These are phyloP conservation scores for Podila verticillata DNA, from an alignment of 192 early-diverging fungal genomes.

Conservation along the genomic window DNA sequence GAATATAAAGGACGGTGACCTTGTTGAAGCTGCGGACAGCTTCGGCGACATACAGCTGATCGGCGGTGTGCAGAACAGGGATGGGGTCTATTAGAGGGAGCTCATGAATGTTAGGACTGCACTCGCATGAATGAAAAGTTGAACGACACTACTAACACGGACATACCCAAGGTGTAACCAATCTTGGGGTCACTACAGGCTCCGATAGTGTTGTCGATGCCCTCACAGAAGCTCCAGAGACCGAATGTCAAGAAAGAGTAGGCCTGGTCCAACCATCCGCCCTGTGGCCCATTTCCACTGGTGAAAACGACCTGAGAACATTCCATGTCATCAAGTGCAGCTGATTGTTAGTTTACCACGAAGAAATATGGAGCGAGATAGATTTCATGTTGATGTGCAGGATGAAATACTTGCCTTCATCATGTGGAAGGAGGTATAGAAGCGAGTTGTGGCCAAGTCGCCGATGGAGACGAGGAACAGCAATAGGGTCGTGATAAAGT, in stretches of 20 bases:
- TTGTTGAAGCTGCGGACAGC: slow-evolving; percentile 26
- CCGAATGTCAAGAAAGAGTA: slow-evolving; percentile 32
- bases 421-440: slow-evolving; percentile 32
- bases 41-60: slow-evolving; percentile 24
- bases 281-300: slow-evolving; percentile 16
- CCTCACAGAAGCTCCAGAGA: slow-evolving; percentile 40
- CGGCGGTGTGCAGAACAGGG: slow-evolving; percentile 14
- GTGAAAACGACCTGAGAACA: slow-evolving; percentile 12
- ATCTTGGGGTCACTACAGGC: slow-evolving; percentile 21
- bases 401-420: slow-evolving; percentile 19
- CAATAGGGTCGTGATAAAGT: slow-evolving; percentile 18
- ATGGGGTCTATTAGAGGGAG: slow-evolving; percentile 7
- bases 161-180: slow-evolving; percentile 29
- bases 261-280: slow-evolving; percentile 23
- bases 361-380: neutral
- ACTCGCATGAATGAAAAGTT: neutral
- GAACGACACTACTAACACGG: neutral
- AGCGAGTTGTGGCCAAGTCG: slow-evolving; percentile 10
- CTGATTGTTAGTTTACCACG: neutral
- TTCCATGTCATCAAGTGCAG: neutral
- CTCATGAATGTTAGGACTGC: neutral
- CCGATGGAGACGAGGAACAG: slow-evolving; percentile 38
- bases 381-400: neutral
- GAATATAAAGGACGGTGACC: slow-evolving; percentile 35
- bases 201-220: slow-evolving; percentile 12